A percentile compares a stretch with the other conserved stretches of the same genome.
phyloP scores from a whole-genome alignment of 2,329 filamentous ascomycete species.

The Neurospora sp. region DNA sequence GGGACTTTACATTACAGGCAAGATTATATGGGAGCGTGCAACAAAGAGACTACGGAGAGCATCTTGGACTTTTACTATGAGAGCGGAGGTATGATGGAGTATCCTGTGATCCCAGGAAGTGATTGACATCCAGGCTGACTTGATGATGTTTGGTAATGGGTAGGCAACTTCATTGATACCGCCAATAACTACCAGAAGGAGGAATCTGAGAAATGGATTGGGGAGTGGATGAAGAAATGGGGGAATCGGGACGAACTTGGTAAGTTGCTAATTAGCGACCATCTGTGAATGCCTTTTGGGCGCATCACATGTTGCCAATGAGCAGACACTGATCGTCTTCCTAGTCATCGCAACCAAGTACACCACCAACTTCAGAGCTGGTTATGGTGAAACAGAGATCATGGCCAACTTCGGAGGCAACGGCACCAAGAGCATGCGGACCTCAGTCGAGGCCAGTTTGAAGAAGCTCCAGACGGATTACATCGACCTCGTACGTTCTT shows the following conservation, averaged over 20 bases:
- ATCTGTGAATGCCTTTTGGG: neutral
- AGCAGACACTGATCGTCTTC: constrained; percentile 7
- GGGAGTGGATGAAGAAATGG: constrained; percentile 59
- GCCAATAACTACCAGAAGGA: constrained; percentile 57
- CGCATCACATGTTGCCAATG: neutral
- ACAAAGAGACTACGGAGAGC: constrained; percentile 49
- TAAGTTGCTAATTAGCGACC: constrained; percentile 18
- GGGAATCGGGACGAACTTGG: constrained; percentile 56
- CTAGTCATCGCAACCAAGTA: constrained; percentile 61
- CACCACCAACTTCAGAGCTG: constrained; percentile 46
- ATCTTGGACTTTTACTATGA: constrained; percentile 59
- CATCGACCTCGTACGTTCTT: constrained; percentile 48
- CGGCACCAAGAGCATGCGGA: constrained; percentile 49
- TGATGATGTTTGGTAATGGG: neutral
- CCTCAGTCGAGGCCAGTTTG: constrained; percentile 46
- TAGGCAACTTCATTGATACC: constrained; percentile 68
- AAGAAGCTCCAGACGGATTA: constrained; percentile 57
- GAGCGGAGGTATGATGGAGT: constrained; percentile 27
- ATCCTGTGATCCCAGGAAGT: neutral
- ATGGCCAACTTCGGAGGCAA: constrained; percentile 49
- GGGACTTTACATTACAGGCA: constrained; percentile 27
- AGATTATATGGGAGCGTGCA: constrained; percentile 52
- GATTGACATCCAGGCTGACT: neutral
- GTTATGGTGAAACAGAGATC: constrained; percentile 29
- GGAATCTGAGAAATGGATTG: constrained; percentile 57